A percentile compares a stretch with the other conserved stretches of the same genome.
These are phyloP conservation scores for Scytalidium lignicola DNA, from an alignment of 2,329 filamentous ascomycete genomes.

Conservation along the genomic window DNA sequence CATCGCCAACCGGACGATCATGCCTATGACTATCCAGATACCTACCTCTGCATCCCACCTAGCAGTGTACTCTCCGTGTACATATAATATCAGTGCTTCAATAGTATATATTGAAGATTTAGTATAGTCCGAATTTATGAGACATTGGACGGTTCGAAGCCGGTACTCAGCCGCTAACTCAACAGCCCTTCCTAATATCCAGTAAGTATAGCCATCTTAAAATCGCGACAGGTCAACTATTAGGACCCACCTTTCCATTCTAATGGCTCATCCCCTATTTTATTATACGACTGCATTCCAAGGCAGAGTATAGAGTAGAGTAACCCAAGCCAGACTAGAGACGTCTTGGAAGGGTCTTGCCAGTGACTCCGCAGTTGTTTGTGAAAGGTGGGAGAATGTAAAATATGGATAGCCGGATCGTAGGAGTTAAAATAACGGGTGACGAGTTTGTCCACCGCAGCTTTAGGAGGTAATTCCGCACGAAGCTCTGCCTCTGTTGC, in stretches of 20 bases:
- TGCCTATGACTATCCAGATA: conserved; percentile 44
- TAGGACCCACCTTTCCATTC: conserved; percentile 63
- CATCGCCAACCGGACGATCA: conserved; percentile 51
- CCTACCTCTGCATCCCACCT: conserved; percentile 65
- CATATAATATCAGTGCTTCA: conserved; percentile 72
- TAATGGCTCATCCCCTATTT: conserved; percentile 72
- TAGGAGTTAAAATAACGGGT: conserved; percentile 86
- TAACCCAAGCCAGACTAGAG: conserved; percentile 73
- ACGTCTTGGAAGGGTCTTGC: conserved; percentile 66
- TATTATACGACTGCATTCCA: conserved; percentile 73
- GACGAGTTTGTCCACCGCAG: conserved; percentile 78
- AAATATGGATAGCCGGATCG: conserved; percentile 65
- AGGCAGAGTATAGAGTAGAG: conserved; percentile 73
- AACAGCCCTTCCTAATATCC: conserved; percentile 35
- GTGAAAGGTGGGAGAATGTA: conserved; percentile 82
- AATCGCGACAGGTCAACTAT: conserved; percentile 28
- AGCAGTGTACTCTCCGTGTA: conserved; percentile 69
- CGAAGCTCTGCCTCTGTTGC: conserved; percentile 74
- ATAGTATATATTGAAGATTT: conserved; percentile 69
- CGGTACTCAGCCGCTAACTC: conserved; percentile 62
- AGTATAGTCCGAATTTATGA: conserved; percentile 72
- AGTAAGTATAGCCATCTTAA: conserved; percentile 31
- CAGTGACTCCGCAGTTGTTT: conserved; percentile 62
- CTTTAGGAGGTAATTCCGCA: conserved; percentile 72
- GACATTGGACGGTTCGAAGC: conserved; percentile 69